Evolutionary conservation across 1,139 yeast genomes (phyloP).

Genomic region (Pichia sp.): DNA sequence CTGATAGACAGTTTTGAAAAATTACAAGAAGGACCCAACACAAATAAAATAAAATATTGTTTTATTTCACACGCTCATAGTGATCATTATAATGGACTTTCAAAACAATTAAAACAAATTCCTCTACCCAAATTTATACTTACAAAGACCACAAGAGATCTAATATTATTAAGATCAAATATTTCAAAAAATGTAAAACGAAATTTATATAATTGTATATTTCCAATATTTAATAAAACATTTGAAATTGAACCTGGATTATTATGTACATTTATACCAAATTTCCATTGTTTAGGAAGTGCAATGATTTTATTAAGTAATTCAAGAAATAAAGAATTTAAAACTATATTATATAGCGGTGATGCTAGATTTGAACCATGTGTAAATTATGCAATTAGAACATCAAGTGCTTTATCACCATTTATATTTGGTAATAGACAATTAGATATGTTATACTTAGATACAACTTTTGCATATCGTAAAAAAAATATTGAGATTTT

Average conservation of each 20-base stretch:
- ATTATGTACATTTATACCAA: constrained; percentile 16
- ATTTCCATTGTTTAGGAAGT: constrained; percentile 23
- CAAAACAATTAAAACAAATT: not conserved
- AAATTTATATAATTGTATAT: not conserved
- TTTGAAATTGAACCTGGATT: constrained; percentile 3
- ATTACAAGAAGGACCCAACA: too few species aligned
- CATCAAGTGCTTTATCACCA: constrained; percentile 7
- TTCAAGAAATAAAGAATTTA: not conserved
- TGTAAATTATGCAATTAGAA: constrained; percentile 8
- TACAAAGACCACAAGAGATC: constrained; percentile 7
- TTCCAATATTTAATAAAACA: constrained; percentile 3
- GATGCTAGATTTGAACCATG: constrained; percentile 17
- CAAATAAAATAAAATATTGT: constrained; percentile 9
- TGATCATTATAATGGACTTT: constrained; percentile 15
- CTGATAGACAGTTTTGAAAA: constrained; percentile 16
- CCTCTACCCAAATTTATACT: not conserved
- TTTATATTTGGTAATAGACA: constrained; percentile 7
- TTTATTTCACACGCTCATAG: constrained; percentile 19
- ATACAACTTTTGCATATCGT: constrained; percentile 20
- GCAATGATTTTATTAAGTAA: constrained; percentile 16
- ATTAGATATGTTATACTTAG: constrained; percentile 17
- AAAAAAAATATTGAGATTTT: constrained; percentile 12
- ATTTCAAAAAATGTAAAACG: not conserved
- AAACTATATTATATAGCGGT: constrained; percentile 16
- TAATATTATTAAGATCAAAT: constrained; percentile 1